These are phyloP conservation scores for Solanum arcanum DNA, from an alignment of 257 asterid species.

Conservation along the genomic window DNA sequence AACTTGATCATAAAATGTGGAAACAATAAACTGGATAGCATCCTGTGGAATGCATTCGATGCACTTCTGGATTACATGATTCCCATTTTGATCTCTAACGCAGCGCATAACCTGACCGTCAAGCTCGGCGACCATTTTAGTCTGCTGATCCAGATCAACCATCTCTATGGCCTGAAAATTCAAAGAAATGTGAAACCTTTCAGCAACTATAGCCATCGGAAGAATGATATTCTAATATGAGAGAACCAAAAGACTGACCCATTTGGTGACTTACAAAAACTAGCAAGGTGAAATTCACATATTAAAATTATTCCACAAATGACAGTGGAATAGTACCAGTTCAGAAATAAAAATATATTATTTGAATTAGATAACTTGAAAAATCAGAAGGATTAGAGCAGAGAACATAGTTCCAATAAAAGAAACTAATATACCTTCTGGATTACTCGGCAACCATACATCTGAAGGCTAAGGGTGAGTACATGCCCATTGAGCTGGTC, in stretches of 20 bases:
- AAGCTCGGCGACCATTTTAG: slow-evolving; percentile 62
- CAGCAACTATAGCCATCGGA: background rate
- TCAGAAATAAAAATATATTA: background rate
- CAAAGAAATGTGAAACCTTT: background rate
- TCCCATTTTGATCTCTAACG: slow-evolving; percentile 83
- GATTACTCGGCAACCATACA: slow-evolving; percentile 88
- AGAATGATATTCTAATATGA: background rate
- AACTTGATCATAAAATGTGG: slow-evolving; percentile 54
- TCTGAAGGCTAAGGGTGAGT: slow-evolving; percentile 70
- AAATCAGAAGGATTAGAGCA: background rate
- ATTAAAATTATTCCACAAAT: background rate
- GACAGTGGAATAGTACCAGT: background rate
- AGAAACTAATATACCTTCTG: slow-evolving; percentile 49
- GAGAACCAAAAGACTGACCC: background rate
- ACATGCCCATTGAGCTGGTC: slow-evolving; percentile 61
- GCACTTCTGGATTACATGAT: slow-evolving; percentile 81
- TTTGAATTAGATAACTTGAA: background rate
- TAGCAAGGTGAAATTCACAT: background rate
- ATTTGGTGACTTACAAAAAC: background rate
- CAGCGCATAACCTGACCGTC: slow-evolving; percentile 78
- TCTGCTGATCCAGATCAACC: slow-evolving; percentile 60
- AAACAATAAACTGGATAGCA: slow-evolving; percentile 48
- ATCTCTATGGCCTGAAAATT: slow-evolving; percentile 63
- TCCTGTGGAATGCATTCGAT: slow-evolving; percentile 75
- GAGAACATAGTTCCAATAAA: background rate